A percentile compares a stretch with the other conserved stretches of the same genome.
phyloP scores from a whole-genome alignment of 2,329 filamentous ascomycete genomes.

The Pseudogymnoascus sp. region DNA sequence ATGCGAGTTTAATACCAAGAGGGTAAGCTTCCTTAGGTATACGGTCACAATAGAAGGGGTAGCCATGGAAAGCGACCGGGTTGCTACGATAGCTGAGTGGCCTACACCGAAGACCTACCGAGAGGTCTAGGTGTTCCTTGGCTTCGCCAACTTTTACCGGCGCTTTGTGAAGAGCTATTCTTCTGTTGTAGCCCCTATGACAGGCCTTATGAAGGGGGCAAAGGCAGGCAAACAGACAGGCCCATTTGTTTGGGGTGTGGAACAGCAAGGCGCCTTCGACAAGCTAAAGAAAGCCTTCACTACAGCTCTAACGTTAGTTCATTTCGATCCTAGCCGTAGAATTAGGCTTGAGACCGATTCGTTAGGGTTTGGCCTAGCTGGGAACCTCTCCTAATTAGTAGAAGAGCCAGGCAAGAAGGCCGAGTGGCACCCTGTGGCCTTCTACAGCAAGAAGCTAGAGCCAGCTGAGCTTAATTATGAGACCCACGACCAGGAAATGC shows the following conservation, averaged over 20 bases:
- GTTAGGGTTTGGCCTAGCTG: background rate
- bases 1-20: no score
- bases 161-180: background rate
- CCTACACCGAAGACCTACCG: no score
- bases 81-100: no score
- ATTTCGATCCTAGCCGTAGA: background rate
- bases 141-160: no score
- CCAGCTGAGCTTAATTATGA: conserved; percentile 25
- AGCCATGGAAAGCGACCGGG: no score
- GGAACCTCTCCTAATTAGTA: background rate
- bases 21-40: no score
- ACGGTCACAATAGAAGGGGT: no score
- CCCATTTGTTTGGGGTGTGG: background rate
- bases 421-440: conserved; percentile 16
- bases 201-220: no score
- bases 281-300: background rate
- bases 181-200: background rate
- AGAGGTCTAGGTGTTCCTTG: no score
- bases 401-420: background rate
- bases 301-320: background rate
- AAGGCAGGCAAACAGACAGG: background rate
- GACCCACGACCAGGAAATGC: conserved; percentile 27
- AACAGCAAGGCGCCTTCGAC: background rate
- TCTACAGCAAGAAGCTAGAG: conserved; percentile 21
- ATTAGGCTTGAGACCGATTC: background rate